Base-by-base conservation (phyloP, 345 rosid genomes). In the Gossypium stocksii region DNA sequence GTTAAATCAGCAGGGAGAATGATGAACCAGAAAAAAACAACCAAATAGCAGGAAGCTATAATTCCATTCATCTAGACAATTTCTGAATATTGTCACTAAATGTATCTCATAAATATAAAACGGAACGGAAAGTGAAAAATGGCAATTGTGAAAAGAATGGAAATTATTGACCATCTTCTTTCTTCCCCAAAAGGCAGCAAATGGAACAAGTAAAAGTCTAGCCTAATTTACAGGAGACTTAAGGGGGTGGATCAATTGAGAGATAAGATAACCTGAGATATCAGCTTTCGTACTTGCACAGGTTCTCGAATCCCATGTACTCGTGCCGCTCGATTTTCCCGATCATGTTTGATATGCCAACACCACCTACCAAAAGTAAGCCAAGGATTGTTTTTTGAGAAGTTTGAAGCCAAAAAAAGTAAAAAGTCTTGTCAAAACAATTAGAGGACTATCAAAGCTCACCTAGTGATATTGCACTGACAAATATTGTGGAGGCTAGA, bases 281-380 rank as follows among this genome's bases (percentile, higher is more conserved):
- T 77, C 76, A 85, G 9, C 60, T 77, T 56, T 72, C 73, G 62
- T 87, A 89, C 78, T 79, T 82, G 83, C 93, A 89, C 17, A 89
- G 83, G 77, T 85, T 78, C 13, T 89, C 90, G 27, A 89, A 89
- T 66, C 91, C 90, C 93, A 89, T 87, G 78, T 87, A 89, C 72
- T 86, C 89, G 0, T 83, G 79, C 61, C 78, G 68, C 29, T 87
- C 81, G 11, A 86, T 57, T 80, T 83, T 83, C n/a, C 78, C 78
- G 4, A 87, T 74, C 90, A 87, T 86, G 80, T 83, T 79, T 11
- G 81, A 78, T 74, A 87, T 67, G 16, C 91, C 93, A 43, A 84
- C 88, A 0, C 93, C 93, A 65, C 93, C 91, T 89, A 74, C 13
- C 1, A 51, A 61, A 56, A 60, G 19, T 11, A 27, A 60, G 19